Conservation (phyloP, 2,329 filamentous ascomycete species). For the Phialophora chinensis region DNA sequence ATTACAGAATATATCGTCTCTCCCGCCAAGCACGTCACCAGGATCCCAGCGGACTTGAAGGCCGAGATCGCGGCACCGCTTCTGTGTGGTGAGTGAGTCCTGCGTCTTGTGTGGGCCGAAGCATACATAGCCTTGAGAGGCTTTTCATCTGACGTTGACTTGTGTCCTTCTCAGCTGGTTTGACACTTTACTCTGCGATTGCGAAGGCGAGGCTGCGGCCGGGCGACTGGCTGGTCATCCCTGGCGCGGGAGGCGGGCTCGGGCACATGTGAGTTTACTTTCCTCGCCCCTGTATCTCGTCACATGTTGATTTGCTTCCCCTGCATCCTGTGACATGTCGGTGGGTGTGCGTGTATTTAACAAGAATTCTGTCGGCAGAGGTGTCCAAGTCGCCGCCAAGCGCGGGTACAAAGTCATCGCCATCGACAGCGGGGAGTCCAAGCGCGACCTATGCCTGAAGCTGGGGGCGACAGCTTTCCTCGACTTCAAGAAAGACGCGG, state of each 20-base stretch:
- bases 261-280: conserved; percentile 46
- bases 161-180: conserved; percentile 35
- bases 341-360: background rate
- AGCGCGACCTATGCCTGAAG: conserved; percentile 44
- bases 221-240: conserved; percentile 47
- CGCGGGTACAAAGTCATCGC: conserved; percentile 48
- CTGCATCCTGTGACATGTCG: background rate
- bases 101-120: background rate
- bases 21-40: conserved; percentile 47
- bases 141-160: conserved; percentile 3
- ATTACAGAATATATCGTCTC: conserved; percentile 45
- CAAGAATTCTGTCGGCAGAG: conserved; percentile 37
- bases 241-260: conserved; percentile 48
- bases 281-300: background rate
- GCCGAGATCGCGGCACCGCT: conserved; percentile 47
- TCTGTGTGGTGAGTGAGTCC: conserved; percentile 42
- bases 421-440: conserved; percentile 48
- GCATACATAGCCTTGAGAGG: background rate
- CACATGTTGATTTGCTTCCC: too few relatives aligned
- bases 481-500: conserved; percentile 47
- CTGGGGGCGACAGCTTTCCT: conserved; percentile 46
- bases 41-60: conserved; percentile 44
- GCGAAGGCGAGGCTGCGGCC: conserved; percentile 46
- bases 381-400: conserved; percentile 47
- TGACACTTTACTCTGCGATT: conserved; percentile 50